Evolutionary conservation across 345 rosid species (phyloP), one percentile per base, ranked within the genome.

Genomic region (Stellera chamaejasme): DNA sequence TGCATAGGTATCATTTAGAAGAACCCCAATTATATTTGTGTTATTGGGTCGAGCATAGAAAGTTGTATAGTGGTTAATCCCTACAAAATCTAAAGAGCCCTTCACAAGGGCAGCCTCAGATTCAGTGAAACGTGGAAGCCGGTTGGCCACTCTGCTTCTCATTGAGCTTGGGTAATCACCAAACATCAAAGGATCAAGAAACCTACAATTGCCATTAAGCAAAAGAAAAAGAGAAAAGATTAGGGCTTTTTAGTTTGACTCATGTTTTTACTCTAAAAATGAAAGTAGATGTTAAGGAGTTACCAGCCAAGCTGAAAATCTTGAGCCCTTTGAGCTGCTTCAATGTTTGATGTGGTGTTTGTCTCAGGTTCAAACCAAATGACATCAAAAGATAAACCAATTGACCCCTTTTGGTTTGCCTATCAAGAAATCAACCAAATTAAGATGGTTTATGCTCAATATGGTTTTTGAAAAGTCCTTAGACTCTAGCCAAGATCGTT

Each of bases 281-380:
- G 43, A 5, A 54, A 14, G 27, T 23, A 48, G 51, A 15, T 49
- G 10, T 55, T 13, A 1, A 3, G 23, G n/a, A 27, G 5, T 69
- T 82, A 85, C 99, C 99, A 93, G 63, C 96, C 99, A 67, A 93
- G 82, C 76, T 93, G 99, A 77, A 93, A 93, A 64, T 93, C 99
- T 78, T 81, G 97, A 10, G 99, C 97, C 72, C 91, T 78, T 72
- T 93, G 84, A 48, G 96, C 72, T 28, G 99, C 99, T 69, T 82
- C 87, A 36, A 63, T 79, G 61, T 87, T 84, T 49, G 67, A 70
- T 11, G 77, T 79, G 45, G 75, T 68, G 79, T 86, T 81, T 0
- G 75, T 57, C 48, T 62, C 79, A 0, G 99, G 86, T 59, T 74
- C 87, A 48, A 11, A 93, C 99, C 99, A 93, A 25, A 89, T 81